Base-by-base conservation (phyloP, 2,329 filamentous ascomycete genomes). In the Leptographium procerum region DNA sequence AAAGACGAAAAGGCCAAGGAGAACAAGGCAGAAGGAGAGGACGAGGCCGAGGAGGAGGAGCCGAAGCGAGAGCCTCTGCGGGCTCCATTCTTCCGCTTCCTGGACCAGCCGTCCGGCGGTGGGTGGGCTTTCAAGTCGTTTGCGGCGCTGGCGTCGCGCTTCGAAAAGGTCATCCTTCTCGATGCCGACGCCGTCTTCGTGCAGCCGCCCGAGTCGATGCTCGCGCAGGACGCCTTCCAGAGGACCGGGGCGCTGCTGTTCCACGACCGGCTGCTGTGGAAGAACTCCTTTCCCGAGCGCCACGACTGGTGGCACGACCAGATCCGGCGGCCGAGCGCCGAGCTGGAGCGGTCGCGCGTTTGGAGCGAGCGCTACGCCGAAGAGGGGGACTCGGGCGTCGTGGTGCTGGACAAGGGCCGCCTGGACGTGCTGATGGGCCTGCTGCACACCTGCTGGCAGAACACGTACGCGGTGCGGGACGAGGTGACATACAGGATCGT, bases 391-490 rank as follows among this genome's bases (percentile, higher is more conserved):
- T 58, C 56, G 28, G 56, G 56, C 9, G 56, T 31, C 3, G 56
- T 58, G 28, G 56, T 54, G 19, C 29, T 58, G 36, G 40, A 58
- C 56, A 58, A 58, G 56, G 26, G 50, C 28, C 56, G 56, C 2
- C 6, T 45, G 7, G 56, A 36, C 22, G 56, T 58, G 22, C 29
- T 53, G 11, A 28, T 52, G 11, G 50, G 56, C 1, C 36, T 58
- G 40, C 56, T 58, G 56, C 56, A 58, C 56, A 54, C 50, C 10
- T 58, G 56, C 51, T 58, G 56, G 56, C 56, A 58, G 29, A 58
- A 58, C 40, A 53, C 56, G 22, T 54, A 48, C 29, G 36, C 22
- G 7, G 56, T 58, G 50, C 56, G 56, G 13, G 51, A 58, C 8
- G 40, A 58, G 28, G 29, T 58, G 10, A 58, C 56, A 28, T 58